Conservation (phyloP, 805 yeast species). For the Wilhelminamyces savonicus region DNA sequence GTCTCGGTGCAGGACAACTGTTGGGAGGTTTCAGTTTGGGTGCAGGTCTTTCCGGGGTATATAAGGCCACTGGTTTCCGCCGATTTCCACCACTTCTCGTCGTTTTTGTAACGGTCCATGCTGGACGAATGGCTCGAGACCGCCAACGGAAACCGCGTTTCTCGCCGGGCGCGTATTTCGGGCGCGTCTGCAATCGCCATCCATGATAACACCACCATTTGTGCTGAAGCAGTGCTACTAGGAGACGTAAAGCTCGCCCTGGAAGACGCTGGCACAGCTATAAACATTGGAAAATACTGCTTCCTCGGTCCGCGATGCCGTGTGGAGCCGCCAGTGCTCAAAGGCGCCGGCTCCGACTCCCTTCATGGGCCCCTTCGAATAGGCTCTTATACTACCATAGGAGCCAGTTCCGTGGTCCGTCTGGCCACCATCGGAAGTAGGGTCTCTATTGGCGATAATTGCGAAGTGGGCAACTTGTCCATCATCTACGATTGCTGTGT, state of each 20-base stretch:
- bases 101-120: too few species aligned
- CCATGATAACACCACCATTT: conserved; percentile 41
- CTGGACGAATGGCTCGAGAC: conserved; percentile 49
- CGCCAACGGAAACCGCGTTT: conserved; percentile 44
- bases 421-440: conserved; percentile 43
- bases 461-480: conserved; percentile 29
- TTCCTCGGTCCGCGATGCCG: conserved; percentile 23
- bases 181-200: conserved; percentile 40
- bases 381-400: conserved; percentile 44
- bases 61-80: too few species aligned
- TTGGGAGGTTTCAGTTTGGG: too few species aligned
- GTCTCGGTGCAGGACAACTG: too few species aligned
- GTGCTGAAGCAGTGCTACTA: conserved; percentile 23
- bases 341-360: conserved; percentile 1
- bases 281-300: conserved; percentile 43
- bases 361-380: conserved; percentile 25
- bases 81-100: too few species aligned
- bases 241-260: conserved; percentile 23
- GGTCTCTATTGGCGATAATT: conserved; percentile 39
- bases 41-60: too few species aligned
- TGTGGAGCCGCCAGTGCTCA: conserved; percentile 14
- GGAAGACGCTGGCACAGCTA: conserved; percentile 15
- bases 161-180: conserved; percentile 34
- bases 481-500: conserved; percentile 48
- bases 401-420: conserved; percentile 22